A percentile compares a stretch with the other conserved stretches of the same genome.
Evolutionary conservation across 148 eudicot species (phyloP).

Genomic region (Persicaria maculosa): DNA sequence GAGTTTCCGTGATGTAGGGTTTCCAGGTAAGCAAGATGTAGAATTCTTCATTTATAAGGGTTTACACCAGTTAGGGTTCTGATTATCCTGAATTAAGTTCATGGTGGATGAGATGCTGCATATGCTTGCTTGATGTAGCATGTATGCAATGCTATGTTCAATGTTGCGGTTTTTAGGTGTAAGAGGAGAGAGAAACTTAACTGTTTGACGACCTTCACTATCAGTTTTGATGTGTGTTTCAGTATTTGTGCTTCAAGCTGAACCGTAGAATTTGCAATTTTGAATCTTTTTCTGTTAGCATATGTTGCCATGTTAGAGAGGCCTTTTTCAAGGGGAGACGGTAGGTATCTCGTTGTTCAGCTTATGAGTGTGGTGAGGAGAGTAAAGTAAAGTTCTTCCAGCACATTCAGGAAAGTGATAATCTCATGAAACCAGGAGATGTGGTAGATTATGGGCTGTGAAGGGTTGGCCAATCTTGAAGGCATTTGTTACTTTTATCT

Average conservation of each 20-base stretch:
- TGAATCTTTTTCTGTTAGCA: neutral
- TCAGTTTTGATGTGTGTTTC: neutral
- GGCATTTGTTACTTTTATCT: neutral
- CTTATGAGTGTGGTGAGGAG: neutral
- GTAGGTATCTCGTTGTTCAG: neutral
- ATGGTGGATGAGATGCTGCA: neutral
- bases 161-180: neutral
- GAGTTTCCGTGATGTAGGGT: slow-evolving; percentile 62
- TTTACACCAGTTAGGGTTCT: neutral
- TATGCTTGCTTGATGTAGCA: neutral
- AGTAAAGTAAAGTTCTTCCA: neutral
- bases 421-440: neutral
- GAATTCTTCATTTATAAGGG: neutral
- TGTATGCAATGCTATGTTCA: neutral
- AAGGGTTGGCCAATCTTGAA: neutral
- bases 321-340: neutral
- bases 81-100: neutral
- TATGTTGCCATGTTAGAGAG: neutral
- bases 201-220: neutral
- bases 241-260: neutral
- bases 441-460: neutral
- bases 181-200: neutral
- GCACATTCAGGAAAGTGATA: neutral
- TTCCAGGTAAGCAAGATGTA: slow-evolving; percentile 49
- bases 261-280: neutral